Conservation (phyloP, 2,329 filamentous ascomycete genomes). For the Purpureocillium takamizusanense region DNA sequence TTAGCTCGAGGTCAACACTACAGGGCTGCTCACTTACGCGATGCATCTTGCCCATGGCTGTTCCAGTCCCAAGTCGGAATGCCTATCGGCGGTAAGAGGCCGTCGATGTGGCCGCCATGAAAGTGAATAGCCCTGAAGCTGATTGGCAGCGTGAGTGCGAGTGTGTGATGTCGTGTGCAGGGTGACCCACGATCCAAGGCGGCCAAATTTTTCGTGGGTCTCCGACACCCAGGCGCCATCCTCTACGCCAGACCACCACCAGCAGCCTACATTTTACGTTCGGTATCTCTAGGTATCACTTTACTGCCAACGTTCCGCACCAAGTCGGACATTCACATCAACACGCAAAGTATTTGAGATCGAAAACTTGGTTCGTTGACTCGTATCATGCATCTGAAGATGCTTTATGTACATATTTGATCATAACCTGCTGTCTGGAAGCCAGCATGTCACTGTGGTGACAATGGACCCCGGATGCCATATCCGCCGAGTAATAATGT, state of each 20-base stretch:
- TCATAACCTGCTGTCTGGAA: too few relatives aligned
- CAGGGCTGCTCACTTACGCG: neutral
- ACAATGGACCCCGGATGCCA: too few relatives aligned
- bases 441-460: too few relatives aligned
- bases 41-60: neutral
- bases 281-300: too few relatives aligned
- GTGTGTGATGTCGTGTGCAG: too few relatives aligned
- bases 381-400: constrained; percentile 3
- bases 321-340: neutral
- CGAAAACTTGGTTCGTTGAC: neutral
- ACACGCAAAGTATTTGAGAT: neutral
- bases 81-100: neutral
- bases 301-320: too few relatives aligned
- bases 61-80: neutral
- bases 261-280: too few relatives aligned
- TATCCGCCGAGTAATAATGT: too few relatives aligned
- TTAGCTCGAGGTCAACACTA: neutral
- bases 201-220: constrained; percentile 2
- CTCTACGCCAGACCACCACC: neutral
- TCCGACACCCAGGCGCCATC: neutral
- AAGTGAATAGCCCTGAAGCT: too few relatives aligned
- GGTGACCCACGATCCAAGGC: too few relatives aligned
- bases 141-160: too few relatives aligned
- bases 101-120: too few relatives aligned
- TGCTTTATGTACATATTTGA: constrained; percentile 3